Percentiles rank a stretch among this genome's conserved stretches.
phyloP scores from a whole-genome alignment of 306 rosid genomes.

The Begonia masoniana region DNA sequence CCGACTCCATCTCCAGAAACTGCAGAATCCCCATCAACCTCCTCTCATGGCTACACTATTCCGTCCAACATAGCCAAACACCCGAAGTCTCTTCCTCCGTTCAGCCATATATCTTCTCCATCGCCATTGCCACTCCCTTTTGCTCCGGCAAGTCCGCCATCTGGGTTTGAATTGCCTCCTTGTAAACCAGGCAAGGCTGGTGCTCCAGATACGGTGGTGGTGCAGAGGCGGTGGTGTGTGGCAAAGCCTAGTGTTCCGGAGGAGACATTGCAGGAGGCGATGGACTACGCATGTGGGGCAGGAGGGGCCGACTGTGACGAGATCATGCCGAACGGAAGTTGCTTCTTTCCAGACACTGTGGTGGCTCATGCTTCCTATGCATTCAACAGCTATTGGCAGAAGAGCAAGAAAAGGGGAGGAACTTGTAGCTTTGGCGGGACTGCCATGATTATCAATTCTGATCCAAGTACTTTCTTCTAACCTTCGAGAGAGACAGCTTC shows the following conservation, averaged over 20 bases:
- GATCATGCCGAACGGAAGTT: slow-evolving; percentile 50
- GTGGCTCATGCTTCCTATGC: slow-evolving; percentile 92
- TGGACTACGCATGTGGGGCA: slow-evolving; percentile 90
- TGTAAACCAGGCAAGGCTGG: slow-evolving; percentile 36
- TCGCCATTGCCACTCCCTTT: slow-evolving; percentile 24
- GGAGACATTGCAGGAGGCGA: slow-evolving; percentile 53
- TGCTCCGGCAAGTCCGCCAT: slow-evolving; percentile 57
- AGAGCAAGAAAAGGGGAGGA: slow-evolving; percentile 76
- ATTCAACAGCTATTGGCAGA: slow-evolving; percentile 94
- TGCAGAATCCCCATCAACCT: slow-evolving; percentile 42
- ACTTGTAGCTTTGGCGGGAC: slow-evolving; percentile 85
- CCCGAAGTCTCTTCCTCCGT: slow-evolving; percentile 30
- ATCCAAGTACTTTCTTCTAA: slow-evolving; percentile 55
- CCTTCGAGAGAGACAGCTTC: background rate
- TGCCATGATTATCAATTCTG: slow-evolving; percentile 69
- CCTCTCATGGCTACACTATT: slow-evolving; percentile 24
- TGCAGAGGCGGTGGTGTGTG: slow-evolving; percentile 78
- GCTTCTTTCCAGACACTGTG: slow-evolving; percentile 50
- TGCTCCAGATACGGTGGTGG: slow-evolving; percentile 35
- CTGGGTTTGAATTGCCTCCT: slow-evolving; percentile 40
- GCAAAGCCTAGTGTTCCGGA: slow-evolving; percentile 86
- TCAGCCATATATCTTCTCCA: slow-evolving; percentile 19
- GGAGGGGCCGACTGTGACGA: slow-evolving; percentile 72
- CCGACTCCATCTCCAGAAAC: slow-evolving; percentile 48
- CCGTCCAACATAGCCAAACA: slow-evolving; percentile 33